Base-by-base conservation (phyloP, 192 early-diverging fungal genomes). In the Powellomyces hirtus region DNA sequence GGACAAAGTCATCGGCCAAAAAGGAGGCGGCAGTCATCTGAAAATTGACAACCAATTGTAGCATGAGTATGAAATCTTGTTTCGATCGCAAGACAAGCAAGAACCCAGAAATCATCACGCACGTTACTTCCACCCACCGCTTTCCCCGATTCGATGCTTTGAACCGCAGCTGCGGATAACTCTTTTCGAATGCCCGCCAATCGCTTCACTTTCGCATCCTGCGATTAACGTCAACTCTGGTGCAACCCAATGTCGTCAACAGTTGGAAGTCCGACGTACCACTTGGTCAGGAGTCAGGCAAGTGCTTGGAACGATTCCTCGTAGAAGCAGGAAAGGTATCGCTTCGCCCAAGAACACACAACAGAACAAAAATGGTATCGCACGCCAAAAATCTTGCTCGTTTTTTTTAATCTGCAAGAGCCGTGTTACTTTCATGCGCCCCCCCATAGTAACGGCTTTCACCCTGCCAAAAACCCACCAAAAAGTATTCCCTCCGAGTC, bases 321-420 rank as follows among this genome's bases (percentile, higher is more conserved):
- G 56, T n/a, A 69, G 35, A 5, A 69, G 57, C 30, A 69, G 31
- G 37, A 69, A 69, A 8, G 67, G 67, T 22, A 69, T 69, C 7
- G 67, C 67, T 34, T 69, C 67, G 38, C 57, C 55, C 35, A 69
- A 40, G n/a, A 69, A 60, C 14, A 69, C 67, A 50, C 55, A 59
- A 46, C 67, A 69, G 29, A 69, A 69, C 14, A 69, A 1, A 38
- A 69, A 69, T 1, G 67, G 67, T 16, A 69, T 60, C 1, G 67
- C 67, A 7, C 45, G 36, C 67, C 67, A 69, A 35, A 69, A 69
- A 27, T 69, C 67, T 33, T 60, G 67, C 55, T 69, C 67, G 34
- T 69, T 69, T 14, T 35, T 36, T 36, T 69, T 69, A 33, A 69
- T 26, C 62, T 64, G 42, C 29, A 63, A n/a, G n/a, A n/a, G n/a